phyloP scores from a whole-genome alignment of 139 green algal species.

The Gonium pectorale region DNA sequence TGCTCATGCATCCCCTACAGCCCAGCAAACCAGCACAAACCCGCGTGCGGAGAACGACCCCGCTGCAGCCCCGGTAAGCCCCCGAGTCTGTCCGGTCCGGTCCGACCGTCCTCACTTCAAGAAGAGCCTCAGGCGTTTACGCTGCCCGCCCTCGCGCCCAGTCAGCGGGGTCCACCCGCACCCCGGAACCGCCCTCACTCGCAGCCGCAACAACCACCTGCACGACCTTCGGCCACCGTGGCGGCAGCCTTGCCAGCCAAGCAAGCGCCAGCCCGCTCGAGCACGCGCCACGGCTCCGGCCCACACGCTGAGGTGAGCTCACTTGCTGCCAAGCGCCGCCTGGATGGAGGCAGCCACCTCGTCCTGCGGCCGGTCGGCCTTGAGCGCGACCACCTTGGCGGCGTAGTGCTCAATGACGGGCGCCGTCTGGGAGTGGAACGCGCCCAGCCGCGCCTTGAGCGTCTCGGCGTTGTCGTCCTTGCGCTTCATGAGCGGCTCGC shows the following conservation, averaged over 20 bases:
- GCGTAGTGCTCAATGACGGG: conserved; percentile 80
- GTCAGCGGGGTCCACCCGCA: neutral
- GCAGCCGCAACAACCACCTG: neutral
- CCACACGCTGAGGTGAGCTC: too few relatives aligned
- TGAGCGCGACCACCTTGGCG: conserved; percentile 69
- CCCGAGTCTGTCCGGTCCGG: too few relatives aligned
- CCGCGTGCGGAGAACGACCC: too few relatives aligned
- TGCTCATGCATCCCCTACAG: too few relatives aligned
- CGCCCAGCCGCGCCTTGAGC: conserved; percentile 88
- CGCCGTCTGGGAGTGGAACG: conserved; percentile 94
- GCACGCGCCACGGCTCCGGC: too few relatives aligned
- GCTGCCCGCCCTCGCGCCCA: too few relatives aligned
- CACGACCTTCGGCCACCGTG: neutral
- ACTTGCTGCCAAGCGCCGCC: conserved; percentile 52
- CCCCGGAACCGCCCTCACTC: neutral
- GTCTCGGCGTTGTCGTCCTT: conserved; percentile 99
- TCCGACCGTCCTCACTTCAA: too few relatives aligned
- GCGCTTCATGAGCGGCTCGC: conserved; percentile 94
- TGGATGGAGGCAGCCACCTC: conserved; percentile 76
- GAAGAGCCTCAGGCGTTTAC: too few relatives aligned
- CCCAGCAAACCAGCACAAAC: too few relatives aligned
- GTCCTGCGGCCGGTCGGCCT: conserved; percentile 69
- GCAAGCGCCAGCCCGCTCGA: too few relatives aligned
- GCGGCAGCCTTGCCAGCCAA: too few relatives aligned
- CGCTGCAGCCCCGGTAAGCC: too few relatives aligned